These are phyloP conservation scores for Pythium myriotylum DNA, from an alignment of 352 stramenopile genomes.

Conservation along the genomic window DNA sequence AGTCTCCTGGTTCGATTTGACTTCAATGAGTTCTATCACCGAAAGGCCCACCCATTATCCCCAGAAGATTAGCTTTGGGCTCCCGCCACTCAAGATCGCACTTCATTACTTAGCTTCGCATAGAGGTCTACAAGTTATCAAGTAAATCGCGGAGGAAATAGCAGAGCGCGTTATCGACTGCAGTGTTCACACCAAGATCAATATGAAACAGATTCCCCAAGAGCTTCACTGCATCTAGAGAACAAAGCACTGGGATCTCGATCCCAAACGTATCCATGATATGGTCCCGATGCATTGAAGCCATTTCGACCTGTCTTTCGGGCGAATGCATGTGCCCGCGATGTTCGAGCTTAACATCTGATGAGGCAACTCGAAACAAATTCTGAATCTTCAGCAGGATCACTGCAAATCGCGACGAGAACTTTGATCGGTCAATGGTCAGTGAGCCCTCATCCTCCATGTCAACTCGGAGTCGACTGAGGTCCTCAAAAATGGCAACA, in stretches of 20 bases:
- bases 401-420: slow-evolving; percentile 32
- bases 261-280: slow-evolving; percentile 55
- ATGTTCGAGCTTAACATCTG: no score
- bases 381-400: slow-evolving; percentile 43
- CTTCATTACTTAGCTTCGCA: not conserved
- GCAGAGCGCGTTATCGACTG: slow-evolving; percentile 61
- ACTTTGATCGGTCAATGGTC: slow-evolving; percentile 42
- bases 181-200: slow-evolving; percentile 35
- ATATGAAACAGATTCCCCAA: slow-evolving; percentile 60
- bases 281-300: no score
- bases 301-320: no score
- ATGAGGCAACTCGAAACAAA: slow-evolving; percentile 30
- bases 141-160: slow-evolving; percentile 77
- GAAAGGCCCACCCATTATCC: slow-evolving; percentile 43
- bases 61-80: slow-evolving; percentile 44
- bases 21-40: slow-evolving; percentile 91
- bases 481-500: slow-evolving; percentile 28
- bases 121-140: slow-evolving; percentile 26
- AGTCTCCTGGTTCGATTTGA: slow-evolving; percentile 90
- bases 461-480: slow-evolving; percentile 51
- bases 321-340: no score
- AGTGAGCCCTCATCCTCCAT: slow-evolving; percentile 74
- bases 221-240: slow-evolving; percentile 43
- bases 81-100: no score
- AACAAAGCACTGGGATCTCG: slow-evolving; percentile 43